Evolutionary conservation across 805 yeast genomes (phyloP).

Genomic region (Lipomyces spencermartinsiae): DNA sequence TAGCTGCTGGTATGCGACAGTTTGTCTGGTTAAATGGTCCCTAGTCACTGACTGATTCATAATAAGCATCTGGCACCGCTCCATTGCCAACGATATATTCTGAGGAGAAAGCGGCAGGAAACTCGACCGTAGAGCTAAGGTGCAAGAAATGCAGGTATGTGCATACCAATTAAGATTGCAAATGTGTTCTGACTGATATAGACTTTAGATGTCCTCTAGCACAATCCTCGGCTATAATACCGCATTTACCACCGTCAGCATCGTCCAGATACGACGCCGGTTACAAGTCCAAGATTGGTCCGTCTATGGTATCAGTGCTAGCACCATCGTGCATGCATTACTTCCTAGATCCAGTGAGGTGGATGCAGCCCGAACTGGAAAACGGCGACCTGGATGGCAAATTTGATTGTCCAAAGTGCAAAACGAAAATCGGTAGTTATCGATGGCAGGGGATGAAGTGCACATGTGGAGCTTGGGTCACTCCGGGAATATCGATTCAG

Average conservation of each 20-base stretch:
- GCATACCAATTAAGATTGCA: not conserved
- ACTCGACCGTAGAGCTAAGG: slow-evolving; percentile 50
- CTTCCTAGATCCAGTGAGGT: slow-evolving; percentile 84
- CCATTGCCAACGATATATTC: slow-evolving; percentile 49
- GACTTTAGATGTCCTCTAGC: slow-evolving; percentile 63
- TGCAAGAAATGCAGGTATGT: slow-evolving; percentile 81
- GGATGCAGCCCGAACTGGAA: slow-evolving; percentile 87
- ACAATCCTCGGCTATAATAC: slow-evolving; percentile 70
- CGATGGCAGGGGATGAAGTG: slow-evolving; percentile 95
- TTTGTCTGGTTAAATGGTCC: not conserved
- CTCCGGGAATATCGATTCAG: slow-evolving; percentile 86
- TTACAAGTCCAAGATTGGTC: slow-evolving; percentile 27
- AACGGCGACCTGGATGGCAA: slow-evolving; percentile 85
- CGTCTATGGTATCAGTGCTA: slow-evolving; percentile 37
- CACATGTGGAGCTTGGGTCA: slow-evolving; percentile 94
- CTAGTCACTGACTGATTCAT: not conserved
- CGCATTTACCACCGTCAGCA: slow-evolving; percentile 50
- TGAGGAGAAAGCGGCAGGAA: slow-evolving; percentile 43
- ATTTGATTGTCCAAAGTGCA: slow-evolving; percentile 83
- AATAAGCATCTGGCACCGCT: slow-evolving; percentile 38
- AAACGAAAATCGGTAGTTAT: slow-evolving; percentile 85
- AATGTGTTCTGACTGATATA: slow-evolving; percentile 10
- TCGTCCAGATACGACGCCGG: not conserved
- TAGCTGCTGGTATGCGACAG: slow-evolving; percentile 42
- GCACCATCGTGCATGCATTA: slow-evolving; percentile 71